Evolutionary conservation across 163 green algal genomes (phyloP).

Genomic region (Picocystis sp.): DNA sequence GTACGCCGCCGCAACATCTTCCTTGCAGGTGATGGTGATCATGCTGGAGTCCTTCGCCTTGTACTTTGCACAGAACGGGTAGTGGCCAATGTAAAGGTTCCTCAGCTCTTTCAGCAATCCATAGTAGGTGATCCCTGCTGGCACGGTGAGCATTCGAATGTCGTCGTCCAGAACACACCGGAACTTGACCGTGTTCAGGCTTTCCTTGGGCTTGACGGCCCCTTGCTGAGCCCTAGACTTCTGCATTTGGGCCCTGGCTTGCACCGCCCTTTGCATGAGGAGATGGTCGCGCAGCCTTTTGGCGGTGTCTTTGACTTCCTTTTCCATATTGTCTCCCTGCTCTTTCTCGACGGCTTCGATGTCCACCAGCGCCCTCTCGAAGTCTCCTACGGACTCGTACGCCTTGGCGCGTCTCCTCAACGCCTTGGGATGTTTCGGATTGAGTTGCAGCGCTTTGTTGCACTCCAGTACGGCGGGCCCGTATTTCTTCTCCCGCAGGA

Average conservation of each 20-base stretch:
- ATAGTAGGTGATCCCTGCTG: constrained; percentile 39
- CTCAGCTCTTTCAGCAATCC: constrained; percentile 45
- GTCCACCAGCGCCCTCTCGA: constrained; percentile 55
- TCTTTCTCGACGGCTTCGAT: constrained; percentile 27
- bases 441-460: constrained; percentile 35
- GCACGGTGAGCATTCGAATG: constrained; percentile 44
- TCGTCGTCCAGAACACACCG: constrained; percentile 43
- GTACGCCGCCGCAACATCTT: constrained; percentile 47
- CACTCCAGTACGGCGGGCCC: constrained; percentile 50
- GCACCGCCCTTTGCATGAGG: constrained; percentile 1
- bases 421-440: constrained; percentile 35
- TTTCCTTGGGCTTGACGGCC: no score
- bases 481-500: constrained; percentile 46
- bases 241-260: not conserved
- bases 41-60: constrained; percentile 59
- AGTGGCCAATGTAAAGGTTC: constrained; percentile 1
- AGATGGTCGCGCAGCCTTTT: constrained; percentile 27
- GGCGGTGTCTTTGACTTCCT: constrained; percentile 51
- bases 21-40: constrained; percentile 48
- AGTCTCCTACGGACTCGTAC: constrained; percentile 50
- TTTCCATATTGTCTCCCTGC: constrained; percentile 37
- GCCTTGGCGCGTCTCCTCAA: constrained; percentile 43
- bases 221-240: constrained; percentile 1
- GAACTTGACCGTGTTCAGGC: not conserved
- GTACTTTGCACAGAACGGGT: constrained; percentile 56